Percentiles rank a stretch among this genome's conserved stretches.
Conservation (phyloP, 768 basidiomycete genomes). For the Leccinum olivaceopallidum region DNA sequence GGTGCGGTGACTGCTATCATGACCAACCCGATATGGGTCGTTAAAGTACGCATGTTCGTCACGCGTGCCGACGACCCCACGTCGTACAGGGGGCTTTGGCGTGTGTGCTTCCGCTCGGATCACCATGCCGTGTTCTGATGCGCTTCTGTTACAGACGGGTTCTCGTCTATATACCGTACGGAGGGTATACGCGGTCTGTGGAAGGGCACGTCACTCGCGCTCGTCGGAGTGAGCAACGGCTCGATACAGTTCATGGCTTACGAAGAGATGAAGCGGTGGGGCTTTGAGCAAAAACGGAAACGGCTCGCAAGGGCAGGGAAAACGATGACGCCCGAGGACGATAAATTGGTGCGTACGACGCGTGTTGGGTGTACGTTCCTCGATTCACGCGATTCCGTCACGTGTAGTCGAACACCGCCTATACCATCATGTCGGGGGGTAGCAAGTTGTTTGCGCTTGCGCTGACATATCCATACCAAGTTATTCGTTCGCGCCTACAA, state of each 20-base stretch:
- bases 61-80: slow-evolving; percentile 62
- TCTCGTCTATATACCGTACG: slow-evolving; percentile 62
- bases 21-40: slow-evolving; percentile 98
- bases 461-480: slow-evolving; percentile 96
- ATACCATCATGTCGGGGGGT: slow-evolving; percentile 88
- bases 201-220: slow-evolving; percentile 82
- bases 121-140: neutral
- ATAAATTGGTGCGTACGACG: slow-evolving; percentile 72
- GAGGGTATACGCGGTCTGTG: slow-evolving; percentile 85
- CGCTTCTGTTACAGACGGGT: slow-evolving; percentile 52
- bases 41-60: slow-evolving; percentile 97
- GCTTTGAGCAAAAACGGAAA: slow-evolving; percentile 74
- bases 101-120: slow-evolving; percentile 38
- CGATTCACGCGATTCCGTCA: neutral
- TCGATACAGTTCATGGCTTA: slow-evolving; percentile 96
- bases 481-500: slow-evolving; percentile 91
- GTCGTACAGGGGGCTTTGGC: slow-evolving; percentile 79
- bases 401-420: slow-evolving; percentile 81
- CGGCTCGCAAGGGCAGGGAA: slow-evolving; percentile 60
- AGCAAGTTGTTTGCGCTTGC: slow-evolving; percentile 86
- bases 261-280: slow-evolving; percentile 92
- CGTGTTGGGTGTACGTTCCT: neutral
- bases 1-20: slow-evolving; percentile 92
- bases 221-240: slow-evolving; percentile 93
- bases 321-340: slow-evolving; percentile 68